Base-by-base conservation (phyloP, 164 flowering plant species). In the Paratinospora sagittata region DNA sequence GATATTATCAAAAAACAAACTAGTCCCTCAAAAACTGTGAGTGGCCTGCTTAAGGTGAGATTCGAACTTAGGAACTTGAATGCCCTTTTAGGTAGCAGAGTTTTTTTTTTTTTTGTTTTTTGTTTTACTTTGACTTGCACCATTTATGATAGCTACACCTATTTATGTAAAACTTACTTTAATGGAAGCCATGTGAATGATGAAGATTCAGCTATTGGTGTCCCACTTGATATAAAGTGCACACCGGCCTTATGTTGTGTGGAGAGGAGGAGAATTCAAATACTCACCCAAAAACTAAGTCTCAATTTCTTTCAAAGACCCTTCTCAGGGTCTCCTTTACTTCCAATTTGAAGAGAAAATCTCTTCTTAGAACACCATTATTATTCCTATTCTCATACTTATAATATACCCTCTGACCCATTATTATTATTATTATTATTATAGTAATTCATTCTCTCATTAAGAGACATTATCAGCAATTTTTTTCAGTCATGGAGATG, bases 311-410 rank as follows among this genome's bases (percentile, higher is more conserved):
- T 49, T 69, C 27, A 49, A 63, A 24, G 27, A 12, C 49, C 41
- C 33, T 33, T 43, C 62, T 26, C 72, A 69, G 63, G 64, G 37
- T 74, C 64, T 63, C 68, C 37, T 27, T 74, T 30, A 30, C 69
- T 63, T 36, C 39, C 23, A 43, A 21, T 62, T n/a, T 33, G n/a
- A 63, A 61, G 17, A 24, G 63, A 1, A 12, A 17, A 27, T 27
- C 17, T 27, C 52, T 11, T 10, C 64, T 63, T 27, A 63, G 27
- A 27, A 39, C 24, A 10, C n/a, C 10, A 10, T 14, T 19, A 19
- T n/a, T 34, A 36, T 68, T 26, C 61, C 21, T 45, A 13, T 33
- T 26, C 0, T 16, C 27, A 10, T 66, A 27, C 21, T 13, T 3
- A 27, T 30, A 16, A 27, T 8, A 65, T 34, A 33, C 14, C 26